These are phyloP conservation scores for Macrolepiota dolichaula DNA, from an alignment of 768 basidiomycete species.

Conservation along the genomic window DNA sequence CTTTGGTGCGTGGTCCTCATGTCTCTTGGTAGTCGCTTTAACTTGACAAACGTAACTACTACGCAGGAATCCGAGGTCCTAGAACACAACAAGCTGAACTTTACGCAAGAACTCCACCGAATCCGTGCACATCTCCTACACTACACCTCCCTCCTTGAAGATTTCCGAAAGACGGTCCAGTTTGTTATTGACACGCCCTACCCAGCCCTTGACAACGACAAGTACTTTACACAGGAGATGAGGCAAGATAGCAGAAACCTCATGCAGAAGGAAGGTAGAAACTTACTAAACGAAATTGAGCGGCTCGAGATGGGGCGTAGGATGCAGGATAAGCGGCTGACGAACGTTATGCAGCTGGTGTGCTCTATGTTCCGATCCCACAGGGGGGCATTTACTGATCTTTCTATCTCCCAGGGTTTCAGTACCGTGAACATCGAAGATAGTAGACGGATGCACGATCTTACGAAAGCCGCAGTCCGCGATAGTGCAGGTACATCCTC, in stretches of 20 bases:
- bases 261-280: slow-evolving; percentile 35
- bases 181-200: slow-evolving; percentile 41
- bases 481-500: slow-evolving; percentile 26
- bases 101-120: slow-evolving; percentile 48
- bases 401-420: slow-evolving; percentile 37
- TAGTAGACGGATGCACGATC: slow-evolving; percentile 39
- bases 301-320: slow-evolving; percentile 33
- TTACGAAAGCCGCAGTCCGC: slow-evolving; percentile 39
- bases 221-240: slow-evolving; percentile 7
- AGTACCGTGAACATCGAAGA: slow-evolving; percentile 49
- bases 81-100: slow-evolving; percentile 13
- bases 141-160: slow-evolving; percentile 43
- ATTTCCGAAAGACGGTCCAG: slow-evolving; percentile 42
- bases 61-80: slow-evolving; percentile 40
- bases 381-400: slow-evolving; percentile 27
- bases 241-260: slow-evolving; percentile 9
- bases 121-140: slow-evolving; percentile 52
- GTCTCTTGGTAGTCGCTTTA: neutral
- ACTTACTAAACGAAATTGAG: slow-evolving; percentile 41
- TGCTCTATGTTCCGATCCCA: neutral
- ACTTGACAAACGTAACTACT: neutral
- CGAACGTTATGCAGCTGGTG: slow-evolving; percentile 44
- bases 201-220: slow-evolving; percentile 28
- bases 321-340: slow-evolving; percentile 34
- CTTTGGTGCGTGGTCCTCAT: slow-evolving; percentile 29